phyloP scores from a whole-genome alignment of 2,329 filamentous ascomycete genomes.

The Scytalidium lignicola region DNA sequence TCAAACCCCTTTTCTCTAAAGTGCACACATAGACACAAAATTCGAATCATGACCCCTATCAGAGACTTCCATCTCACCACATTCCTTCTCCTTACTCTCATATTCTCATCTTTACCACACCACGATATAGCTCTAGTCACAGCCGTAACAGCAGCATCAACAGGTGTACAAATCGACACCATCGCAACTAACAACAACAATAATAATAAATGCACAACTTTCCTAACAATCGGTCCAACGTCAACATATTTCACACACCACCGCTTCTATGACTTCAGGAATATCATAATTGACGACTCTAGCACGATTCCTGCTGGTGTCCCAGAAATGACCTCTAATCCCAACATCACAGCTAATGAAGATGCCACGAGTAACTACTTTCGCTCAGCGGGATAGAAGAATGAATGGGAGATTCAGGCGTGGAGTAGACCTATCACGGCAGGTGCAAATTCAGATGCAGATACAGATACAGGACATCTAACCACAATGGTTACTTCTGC shows the following conservation, averaged over 20 bases:
- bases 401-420: slow-evolving; percentile 4
- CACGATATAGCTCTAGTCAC: too few species aligned
- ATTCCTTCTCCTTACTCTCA: too few species aligned
- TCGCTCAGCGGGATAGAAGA: neutral
- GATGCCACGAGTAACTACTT: slow-evolving; percentile 3
- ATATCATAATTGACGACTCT: too few species aligned
- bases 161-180: too few species aligned
- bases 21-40: too few species aligned
- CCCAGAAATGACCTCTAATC: neutral
- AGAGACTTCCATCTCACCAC: too few species aligned
- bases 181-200: slow-evolving; percentile 1
- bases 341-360: neutral
- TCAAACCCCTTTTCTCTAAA: too few species aligned
- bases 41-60: too few species aligned
- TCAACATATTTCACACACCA: slow-evolving; percentile 2
- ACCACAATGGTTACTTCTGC: slow-evolving; percentile 4
- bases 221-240: slow-evolving; percentile 2
- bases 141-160: too few species aligned
- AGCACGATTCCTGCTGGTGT: neutral
- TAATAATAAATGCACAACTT: slow-evolving; percentile 3
- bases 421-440: slow-evolving; percentile 1
- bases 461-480: neutral
- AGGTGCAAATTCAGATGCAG: neutral
- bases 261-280: slow-evolving; percentile 5
- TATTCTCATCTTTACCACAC: too few species aligned